Evolutionary conservation across 2,329 filamentous ascomycete species (phyloP).

Genomic region (Colletotrichum paranaense): DNA sequence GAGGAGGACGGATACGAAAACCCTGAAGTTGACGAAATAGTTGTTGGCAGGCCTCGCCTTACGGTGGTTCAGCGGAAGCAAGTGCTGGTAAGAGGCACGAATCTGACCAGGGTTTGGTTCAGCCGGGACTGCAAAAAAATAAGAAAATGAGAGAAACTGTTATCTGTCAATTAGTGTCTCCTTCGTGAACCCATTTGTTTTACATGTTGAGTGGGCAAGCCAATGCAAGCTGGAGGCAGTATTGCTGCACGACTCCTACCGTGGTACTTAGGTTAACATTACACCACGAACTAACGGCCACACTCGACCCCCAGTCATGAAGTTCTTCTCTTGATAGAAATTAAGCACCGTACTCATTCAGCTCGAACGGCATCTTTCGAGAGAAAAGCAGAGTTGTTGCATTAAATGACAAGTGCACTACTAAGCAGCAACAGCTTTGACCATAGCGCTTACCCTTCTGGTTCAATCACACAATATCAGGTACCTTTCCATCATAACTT

Average conservation of each 20-base stretch:
- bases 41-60: background rate
- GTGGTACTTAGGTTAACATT: no score
- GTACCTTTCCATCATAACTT: no score
- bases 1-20: background rate
- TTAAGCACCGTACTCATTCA: background rate
- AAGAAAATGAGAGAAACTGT: background rate
- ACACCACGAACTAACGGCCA: no score
- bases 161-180: no score
- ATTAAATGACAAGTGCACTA: background rate
- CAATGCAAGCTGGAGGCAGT: no score
- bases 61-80: background rate
- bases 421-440: background rate
- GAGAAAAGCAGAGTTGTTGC: background rate
- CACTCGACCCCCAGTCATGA: no score
- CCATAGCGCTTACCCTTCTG: no score
- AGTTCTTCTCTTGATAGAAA: no score
- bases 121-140: background rate
- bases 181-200: no score
- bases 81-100: constrained; percentile 14
- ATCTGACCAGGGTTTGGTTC: background rate
- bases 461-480: no score
- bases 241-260: no score
- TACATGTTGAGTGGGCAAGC: no score
- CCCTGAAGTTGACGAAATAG: background rate
- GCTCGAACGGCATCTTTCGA: background rate